Evolutionary conservation across 2,329 filamentous ascomycete species (phyloP).

Genomic region (Hypoxylon sp.): DNA sequence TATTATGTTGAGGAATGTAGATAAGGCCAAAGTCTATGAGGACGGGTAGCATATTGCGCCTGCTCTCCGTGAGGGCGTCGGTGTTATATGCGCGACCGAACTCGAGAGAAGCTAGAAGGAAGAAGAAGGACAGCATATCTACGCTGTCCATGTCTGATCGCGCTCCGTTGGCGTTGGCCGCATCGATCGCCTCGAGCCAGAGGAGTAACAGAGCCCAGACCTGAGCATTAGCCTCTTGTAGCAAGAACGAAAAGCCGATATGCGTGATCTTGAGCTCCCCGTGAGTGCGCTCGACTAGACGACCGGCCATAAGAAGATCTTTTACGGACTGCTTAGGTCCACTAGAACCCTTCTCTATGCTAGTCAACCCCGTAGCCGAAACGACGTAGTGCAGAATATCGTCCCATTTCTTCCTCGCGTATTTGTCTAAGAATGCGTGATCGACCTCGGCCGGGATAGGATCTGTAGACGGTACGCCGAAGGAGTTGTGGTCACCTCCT

Average conservation of each 20-base stretch:
- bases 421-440: slow-evolving; percentile 81
- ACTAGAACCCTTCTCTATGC: slow-evolving; percentile 53
- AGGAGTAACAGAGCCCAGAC: slow-evolving; percentile 96
- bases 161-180: slow-evolving; percentile 57
- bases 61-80: slow-evolving; percentile 81
- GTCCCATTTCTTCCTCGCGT: slow-evolving; percentile 92
- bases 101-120: slow-evolving; percentile 93
- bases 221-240: slow-evolving; percentile 96
- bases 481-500: slow-evolving; percentile 85
- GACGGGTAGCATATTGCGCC: slow-evolving; percentile 89
- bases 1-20: slow-evolving; percentile 73
- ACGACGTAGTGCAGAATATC: slow-evolving; percentile 97
- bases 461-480: slow-evolving; percentile 84
- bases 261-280: slow-evolving; percentile 82
- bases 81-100: slow-evolving; percentile 93
- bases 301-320: slow-evolving; percentile 82
- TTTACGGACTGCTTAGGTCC: slow-evolving; percentile 83
- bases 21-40: slow-evolving; percentile 94
- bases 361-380: slow-evolving; percentile 72
- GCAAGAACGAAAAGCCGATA: slow-evolving; percentile 91
- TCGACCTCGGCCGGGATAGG: slow-evolving; percentile 73
- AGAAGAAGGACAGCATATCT: slow-evolving; percentile 95
- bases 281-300: slow-evolving; percentile 75
- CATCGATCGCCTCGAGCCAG: slow-evolving; percentile 87
- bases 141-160: slow-evolving; percentile 82